These are phyloP conservation scores for Cutaneotrichosporon arboriforme DNA, from an alignment of 1,284 basidiomycete species.

Conservation along the genomic window DNA sequence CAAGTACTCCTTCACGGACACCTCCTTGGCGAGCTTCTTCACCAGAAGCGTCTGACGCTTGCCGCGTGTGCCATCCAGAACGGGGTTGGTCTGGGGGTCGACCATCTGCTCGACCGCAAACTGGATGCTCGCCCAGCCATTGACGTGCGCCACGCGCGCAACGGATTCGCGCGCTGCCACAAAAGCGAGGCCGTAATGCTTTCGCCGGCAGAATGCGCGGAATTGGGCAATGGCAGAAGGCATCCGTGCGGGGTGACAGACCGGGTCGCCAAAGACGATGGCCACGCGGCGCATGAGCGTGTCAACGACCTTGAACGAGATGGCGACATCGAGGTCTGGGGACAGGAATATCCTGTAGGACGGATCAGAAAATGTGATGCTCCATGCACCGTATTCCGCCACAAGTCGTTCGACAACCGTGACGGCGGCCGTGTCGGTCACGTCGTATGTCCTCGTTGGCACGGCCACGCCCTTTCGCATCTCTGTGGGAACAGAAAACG, in stretches of 20 bases:
- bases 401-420: conserved; percentile 10
- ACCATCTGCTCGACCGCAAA: conserved; percentile 13
- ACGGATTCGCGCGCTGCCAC: conserved; percentile 5
- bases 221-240: conserved; percentile 5
- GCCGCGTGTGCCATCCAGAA: conserved; percentile 10
- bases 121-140: conserved; percentile 10
- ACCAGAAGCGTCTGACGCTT: conserved; percentile 5
- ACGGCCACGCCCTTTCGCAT: neutral
- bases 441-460: neutral
- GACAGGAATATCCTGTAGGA: conserved; percentile 15
- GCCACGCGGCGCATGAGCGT: neutral
- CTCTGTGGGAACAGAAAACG: neutral
- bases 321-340: conserved; percentile 5
- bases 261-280: conserved; percentile 11
- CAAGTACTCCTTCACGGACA: conserved; percentile 6
- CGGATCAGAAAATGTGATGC: conserved; percentile 14
- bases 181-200: conserved; percentile 8
- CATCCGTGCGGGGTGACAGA: conserved; percentile 1
- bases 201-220: neutral
- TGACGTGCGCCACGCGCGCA: neutral
- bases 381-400: conserved; percentile 10
- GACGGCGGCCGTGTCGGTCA: conserved; percentile 2
- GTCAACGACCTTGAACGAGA: conserved; percentile 10
- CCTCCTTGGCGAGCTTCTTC: conserved; percentile 9
- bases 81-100: conserved; percentile 8